These are phyloP conservation scores for Solanum chmielewskii DNA, from an alignment of 257 asterid genomes.

Conservation along the genomic window DNA sequence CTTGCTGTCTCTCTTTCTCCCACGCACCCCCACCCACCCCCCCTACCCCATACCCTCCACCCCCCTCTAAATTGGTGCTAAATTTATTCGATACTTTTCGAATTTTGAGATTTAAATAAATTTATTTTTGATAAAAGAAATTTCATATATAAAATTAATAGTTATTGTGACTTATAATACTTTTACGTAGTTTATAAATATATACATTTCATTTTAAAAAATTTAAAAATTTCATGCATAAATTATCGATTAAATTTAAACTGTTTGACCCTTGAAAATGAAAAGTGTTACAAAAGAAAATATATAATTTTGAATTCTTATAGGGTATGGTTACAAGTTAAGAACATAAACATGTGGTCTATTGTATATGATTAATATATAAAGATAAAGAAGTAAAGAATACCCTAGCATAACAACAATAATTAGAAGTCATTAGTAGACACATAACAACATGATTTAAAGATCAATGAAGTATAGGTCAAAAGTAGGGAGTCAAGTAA, in stretches of 20 bases:
- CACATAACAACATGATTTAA: neutral
- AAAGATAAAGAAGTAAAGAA: neutral
- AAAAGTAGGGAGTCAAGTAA: neutral
- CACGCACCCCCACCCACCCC: neutral
- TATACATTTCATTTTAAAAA: no score
- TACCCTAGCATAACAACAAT: neutral
- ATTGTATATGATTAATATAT: neutral
- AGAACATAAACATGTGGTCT: neutral
- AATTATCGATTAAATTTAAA: no score
- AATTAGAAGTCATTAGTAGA: neutral
- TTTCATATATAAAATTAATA: no score
- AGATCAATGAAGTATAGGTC: neutral
- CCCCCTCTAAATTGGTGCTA: neutral
- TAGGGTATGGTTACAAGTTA: neutral
- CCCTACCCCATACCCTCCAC: no score
- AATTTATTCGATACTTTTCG: rapidly evolving
- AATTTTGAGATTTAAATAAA: no score
- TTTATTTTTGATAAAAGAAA: rapidly evolving
- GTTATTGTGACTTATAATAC: no score
- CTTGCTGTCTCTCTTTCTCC: neutral
- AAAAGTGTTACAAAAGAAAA: rapidly evolving
- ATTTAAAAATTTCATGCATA: rapidly evolving
- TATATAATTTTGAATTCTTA: neutral
- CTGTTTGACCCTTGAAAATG: rapidly evolving
- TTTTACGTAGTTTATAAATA: neutral